These are phyloP conservation scores for Candida sanyaensis DNA, from an alignment of 1,139 yeast species.

Conservation along the genomic window DNA sequence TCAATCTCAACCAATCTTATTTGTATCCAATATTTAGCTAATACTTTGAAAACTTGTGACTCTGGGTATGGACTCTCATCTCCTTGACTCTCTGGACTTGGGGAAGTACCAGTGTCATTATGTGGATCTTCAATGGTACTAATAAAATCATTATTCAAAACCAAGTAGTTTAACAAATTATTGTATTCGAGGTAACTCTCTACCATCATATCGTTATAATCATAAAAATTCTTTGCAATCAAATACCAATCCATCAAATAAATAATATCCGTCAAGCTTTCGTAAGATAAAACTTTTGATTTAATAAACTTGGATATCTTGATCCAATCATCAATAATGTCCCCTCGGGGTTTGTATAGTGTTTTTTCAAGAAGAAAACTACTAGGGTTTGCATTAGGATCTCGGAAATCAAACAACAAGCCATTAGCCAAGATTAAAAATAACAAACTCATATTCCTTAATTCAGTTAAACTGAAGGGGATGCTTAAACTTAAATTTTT, in stretches of 20 bases:
- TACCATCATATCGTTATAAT: constrained; percentile 22
- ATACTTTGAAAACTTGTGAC: constrained; percentile 19
- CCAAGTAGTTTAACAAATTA: constrained; percentile 27
- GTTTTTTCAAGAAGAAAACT: constrained; percentile 13
- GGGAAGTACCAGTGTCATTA: constrained; percentile 6
- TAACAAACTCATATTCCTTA: constrained; percentile 18
- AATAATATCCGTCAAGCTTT: constrained; percentile 26
- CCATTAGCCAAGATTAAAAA: constrained; percentile 27
- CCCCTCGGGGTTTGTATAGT: constrained; percentile 13
- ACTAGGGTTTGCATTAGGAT: constrained; percentile 1
- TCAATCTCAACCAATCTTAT: constrained; percentile 31
- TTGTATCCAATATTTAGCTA: constrained; percentile 32
- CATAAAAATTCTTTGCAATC: constrained; percentile 25
- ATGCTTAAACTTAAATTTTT: constrained; percentile 12
- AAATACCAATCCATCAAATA: constrained; percentile 34
- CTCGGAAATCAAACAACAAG: constrained; percentile 17
- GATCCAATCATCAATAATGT: constrained; percentile 26
- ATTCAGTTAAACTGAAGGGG: constrained; percentile 14
- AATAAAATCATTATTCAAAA: constrained; percentile 29
- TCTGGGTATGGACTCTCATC: constrained; percentile 13
- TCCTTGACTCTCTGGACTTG: neutral
- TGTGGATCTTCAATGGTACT: constrained; percentile 19
- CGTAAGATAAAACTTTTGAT: constrained; percentile 20
- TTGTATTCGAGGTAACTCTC: constrained; percentile 36
- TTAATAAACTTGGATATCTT: constrained; percentile 24